Evolutionary conservation across 2,329 filamentous ascomycete genomes (phyloP).

Genomic region (Colletotrichum camelliae): DNA sequence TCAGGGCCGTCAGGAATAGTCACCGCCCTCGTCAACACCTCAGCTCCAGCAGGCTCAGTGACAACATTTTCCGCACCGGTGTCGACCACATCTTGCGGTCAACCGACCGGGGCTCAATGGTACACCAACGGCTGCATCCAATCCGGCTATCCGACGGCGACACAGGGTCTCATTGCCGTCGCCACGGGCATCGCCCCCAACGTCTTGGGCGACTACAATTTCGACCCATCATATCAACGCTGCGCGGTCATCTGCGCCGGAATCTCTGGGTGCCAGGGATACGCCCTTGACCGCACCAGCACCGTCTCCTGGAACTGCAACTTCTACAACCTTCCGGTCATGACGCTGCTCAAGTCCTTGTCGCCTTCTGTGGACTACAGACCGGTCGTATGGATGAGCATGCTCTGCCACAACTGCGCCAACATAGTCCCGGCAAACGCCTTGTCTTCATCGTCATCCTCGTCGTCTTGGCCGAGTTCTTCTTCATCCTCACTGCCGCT

Average conservation of each 20-base stretch:
- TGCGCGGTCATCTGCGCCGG: not conserved
- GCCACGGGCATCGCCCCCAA: not conserved
- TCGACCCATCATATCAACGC: slow-evolving; percentile 3
- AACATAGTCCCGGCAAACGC: not conserved
- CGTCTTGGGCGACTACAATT: not conserved
- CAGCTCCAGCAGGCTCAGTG: not conserved
- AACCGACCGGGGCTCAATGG: not conserved
- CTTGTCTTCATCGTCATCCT: not conserved
- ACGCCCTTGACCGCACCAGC: slow-evolving; percentile 5
- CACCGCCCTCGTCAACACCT: not conserved
- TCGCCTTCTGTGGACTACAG: not conserved
- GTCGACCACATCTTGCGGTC: not conserved
- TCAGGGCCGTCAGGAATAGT: not conserved
- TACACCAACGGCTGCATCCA: slow-evolving; percentile 7
- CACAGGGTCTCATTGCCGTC: not conserved
- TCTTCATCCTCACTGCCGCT: not conserved
- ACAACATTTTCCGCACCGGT: slow-evolving; percentile 1
- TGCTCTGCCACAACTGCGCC: not conserved
- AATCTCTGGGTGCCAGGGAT: not conserved
- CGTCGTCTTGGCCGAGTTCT: not conserved
- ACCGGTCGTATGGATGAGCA: slow-evolving; percentile 1
- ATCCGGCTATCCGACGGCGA: not conserved
- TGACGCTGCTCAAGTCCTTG: not conserved
- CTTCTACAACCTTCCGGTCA: not conserved
- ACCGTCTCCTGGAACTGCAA: not conserved